Base-by-base conservation (phyloP, 306 rosid genomes). In the Prunus mira region DNA sequence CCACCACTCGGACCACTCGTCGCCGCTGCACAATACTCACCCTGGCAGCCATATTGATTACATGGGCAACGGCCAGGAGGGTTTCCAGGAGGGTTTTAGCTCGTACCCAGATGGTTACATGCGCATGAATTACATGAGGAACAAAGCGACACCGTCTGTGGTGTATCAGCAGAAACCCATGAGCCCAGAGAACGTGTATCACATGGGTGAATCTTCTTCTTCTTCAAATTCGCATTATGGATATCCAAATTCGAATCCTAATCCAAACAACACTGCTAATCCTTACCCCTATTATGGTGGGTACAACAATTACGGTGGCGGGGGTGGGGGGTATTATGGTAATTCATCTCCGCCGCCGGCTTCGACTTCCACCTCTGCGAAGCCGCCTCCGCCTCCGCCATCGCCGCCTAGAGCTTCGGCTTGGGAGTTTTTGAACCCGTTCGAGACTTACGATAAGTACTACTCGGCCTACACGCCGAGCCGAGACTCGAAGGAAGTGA, bases 311-410 rank as follows among this genome's bases (percentile, higher is more conserved):
- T 67, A 76, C 79, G 95, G 83, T 32, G 79, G 84, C 46, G 92
- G 84, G 30, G 71, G 83, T 12, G 71, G 79, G 11, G 93, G 88
- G 28, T 74, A 66, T 38, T 63, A 83, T 27, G 80, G 82, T 43
- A 76, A 83, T 62, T 75, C 79, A 43, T 51, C 83, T 20, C 62
- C 87, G n/a, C 82, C 86, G 22, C 83, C 63, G 1, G 85, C 73
- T 24, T 60, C 71, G 1, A 72, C 83, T 13, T 34, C 90, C 19
- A 73, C 87, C 3, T 81, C 95, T 24, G 66, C 81, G 9, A 95
- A 95, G 72, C 89, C 89, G 0, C 76, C 93, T 1, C 97, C 96
- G 0, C 90, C 99, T 1, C 99, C 99, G 0, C 99, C 99, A 9
- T 85, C 99, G 3, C 97, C 98, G 45, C 99, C 98, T 0, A 62